Base-by-base conservation (phyloP, 129 eudicot genomes). In the Rutidosis leptorrhynchoides region DNA sequence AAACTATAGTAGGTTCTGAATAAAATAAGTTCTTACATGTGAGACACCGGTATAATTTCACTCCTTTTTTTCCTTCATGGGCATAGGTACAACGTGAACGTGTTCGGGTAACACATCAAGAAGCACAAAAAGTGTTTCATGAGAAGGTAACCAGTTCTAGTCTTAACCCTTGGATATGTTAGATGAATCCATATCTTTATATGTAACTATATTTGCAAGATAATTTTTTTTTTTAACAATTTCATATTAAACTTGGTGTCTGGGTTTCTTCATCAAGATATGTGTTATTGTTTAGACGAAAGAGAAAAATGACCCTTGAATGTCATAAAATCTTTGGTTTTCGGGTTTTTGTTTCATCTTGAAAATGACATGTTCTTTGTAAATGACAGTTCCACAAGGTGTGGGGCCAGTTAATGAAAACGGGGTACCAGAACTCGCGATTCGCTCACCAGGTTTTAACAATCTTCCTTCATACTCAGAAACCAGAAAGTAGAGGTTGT, bases 401-500 rank as follows among this genome's bases (percentile, higher is more conserved):
- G 8, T 92, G 98, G 98, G 98, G 98, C 60, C 98, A 85, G 73
- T 80, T 93, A 9, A 88, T 93, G 98, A 93, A 86, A 83, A 93
- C 98, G 6, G 98, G 98, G 58, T 85, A 88, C 64, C 98, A 93
- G 75, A 92, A 88, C 67, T 93, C 98, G 15, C 96, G 98, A 21
- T 93, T 88, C 22, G 96, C 98, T 12, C 98, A 93, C 81, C 98
- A 93, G 89, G 97, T 91, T 26, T 21, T 69, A 45, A 28, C 33
- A 3, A 20, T 45, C 16, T 51, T 24, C 46, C 25, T 35, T 40
- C 5, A 10, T 30, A 49, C 16, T 62, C 28, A 16, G 51, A 32
- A 42, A 57, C 7, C 14, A 21, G 28, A 7, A 40, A 40, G n/a
- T 40, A 11, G 46, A 14, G 46, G 22, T 11, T 49, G 55, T n/a